A percentile compares a stretch with the other conserved stretches of the same genome.
These are phyloP conservation scores for Seiridium unicorne DNA, from an alignment of 2,329 filamentous ascomycete genomes.

Conservation along the genomic window DNA sequence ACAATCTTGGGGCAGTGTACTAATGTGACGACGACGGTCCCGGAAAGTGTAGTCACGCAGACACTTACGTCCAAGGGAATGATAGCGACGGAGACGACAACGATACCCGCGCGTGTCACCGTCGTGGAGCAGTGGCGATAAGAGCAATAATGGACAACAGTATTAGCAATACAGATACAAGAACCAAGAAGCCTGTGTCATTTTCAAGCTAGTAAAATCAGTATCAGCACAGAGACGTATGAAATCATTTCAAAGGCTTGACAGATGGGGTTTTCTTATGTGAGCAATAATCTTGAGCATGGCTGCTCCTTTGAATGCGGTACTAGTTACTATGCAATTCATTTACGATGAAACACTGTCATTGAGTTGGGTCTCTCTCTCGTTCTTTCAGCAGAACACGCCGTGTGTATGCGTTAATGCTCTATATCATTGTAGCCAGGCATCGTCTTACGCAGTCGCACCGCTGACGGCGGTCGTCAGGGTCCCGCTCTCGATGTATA, in stretches of 20 bases:
- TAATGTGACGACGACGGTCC: background rate
- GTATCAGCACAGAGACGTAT: no score
- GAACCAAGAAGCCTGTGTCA: background rate
- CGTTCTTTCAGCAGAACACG: no score
- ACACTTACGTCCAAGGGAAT: background rate
- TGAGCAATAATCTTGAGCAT: no score
- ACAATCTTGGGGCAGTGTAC: conserved; percentile 8
- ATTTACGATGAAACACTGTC: no score
- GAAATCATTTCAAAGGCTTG: no score
- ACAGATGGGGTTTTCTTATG: no score
- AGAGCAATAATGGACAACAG: background rate
- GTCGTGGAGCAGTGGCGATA: background rate
- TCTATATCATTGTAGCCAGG: background rate
- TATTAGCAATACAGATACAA: background rate
- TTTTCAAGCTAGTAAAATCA: no score
- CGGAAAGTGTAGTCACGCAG: background rate
- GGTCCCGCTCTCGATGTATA: conserved; percentile 64
- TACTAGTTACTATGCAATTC: no score
- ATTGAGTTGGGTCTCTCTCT: no score
- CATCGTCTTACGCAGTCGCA: conserved; percentile 15
- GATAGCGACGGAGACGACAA: background rate
- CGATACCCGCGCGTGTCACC: background rate
- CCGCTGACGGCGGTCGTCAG: conserved; percentile 34
- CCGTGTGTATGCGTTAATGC: no score
- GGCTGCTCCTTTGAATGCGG: no score